Base-by-base conservation (phyloP, 228 moss, liverwort and hornwort species). In the Sphagnum fallax region DNA sequence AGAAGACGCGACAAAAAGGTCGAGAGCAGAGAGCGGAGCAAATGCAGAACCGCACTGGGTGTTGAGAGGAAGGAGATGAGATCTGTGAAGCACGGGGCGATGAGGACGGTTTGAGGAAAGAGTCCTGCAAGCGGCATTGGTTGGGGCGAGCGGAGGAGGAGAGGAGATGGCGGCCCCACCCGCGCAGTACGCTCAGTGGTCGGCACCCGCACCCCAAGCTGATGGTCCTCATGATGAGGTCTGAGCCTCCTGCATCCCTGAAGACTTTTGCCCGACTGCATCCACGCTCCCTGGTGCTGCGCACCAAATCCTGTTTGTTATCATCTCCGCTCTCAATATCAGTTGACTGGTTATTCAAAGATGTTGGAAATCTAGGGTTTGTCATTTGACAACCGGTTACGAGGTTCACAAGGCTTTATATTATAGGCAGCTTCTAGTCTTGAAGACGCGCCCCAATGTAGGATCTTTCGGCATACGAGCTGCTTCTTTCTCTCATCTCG, bases 171-270 rank as follows among this genome's bases (percentile, higher is more conserved):
- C 86, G 78, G 82, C 73, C 69, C 76, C 78, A 67, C 80, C 88
- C 53, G 70, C 69, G 51, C 85, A 76, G 81, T 82, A 81, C 73
- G 76, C 76, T n/a, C 88, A 86, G 67, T 91, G 88, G 88, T 71
- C 80, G 73, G 69, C 83, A 72, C 76, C 84, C 13, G 73, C 83
- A 52, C 70, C 76, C 67, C 79, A 79, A 67, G 48, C 77, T 61
- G 86, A 91, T 74, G 77, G 67, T 65, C 71, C 77, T 70, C 82
- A 86, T 47, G 85, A 86, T 49, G 88, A 91, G 55, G 55, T 55
- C 7, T 50, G 16, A 8, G 13, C 12, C 47, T n/a, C 53, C 10
- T 11, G 48, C 6, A 64, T 52, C 47, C 8, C 47, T 63, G 50
- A 32, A 32, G 32, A 32, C 62, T 53, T 67, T 32, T 60, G 2